These are phyloP conservation scores for Solanum medicagineum DNA, from an alignment of 257 asterid species.

Conservation along the genomic window DNA sequence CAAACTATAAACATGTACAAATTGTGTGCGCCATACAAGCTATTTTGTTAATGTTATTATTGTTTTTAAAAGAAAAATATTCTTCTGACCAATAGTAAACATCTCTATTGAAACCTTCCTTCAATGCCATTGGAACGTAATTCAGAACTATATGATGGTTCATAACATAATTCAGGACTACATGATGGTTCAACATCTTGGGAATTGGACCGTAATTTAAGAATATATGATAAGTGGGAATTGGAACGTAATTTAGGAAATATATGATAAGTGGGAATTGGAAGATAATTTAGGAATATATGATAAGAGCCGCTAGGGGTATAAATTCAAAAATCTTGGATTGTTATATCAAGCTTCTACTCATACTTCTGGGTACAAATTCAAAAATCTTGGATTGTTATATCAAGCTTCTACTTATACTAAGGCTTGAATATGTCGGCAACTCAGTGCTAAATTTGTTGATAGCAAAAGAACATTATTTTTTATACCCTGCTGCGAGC, in stretches of 20 bases:
- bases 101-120: neutral
- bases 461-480: constrained; percentile 12
- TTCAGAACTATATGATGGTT: too few species aligned
- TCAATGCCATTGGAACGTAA: too few species aligned
- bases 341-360: constrained; percentile 30
- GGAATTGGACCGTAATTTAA: too few species aligned
- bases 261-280: neutral
- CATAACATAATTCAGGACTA: too few species aligned
- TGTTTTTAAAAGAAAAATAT: neutral
- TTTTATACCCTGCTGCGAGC: constrained; percentile 34
- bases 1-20: neutral
- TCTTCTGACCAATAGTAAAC: neutral
- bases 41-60: neutral
- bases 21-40: too few species aligned
- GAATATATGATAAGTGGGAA: neutral
- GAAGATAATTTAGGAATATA: too few species aligned
- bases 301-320: constrained; percentile 3
- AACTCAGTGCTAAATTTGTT: constrained; percentile 24
- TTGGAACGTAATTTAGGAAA: too few species aligned
- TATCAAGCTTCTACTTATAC: constrained; percentile 29
- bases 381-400: constrained; percentile 5
- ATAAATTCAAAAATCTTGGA: constrained; percentile 14
- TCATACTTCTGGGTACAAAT: constrained; percentile 15
- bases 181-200: too few species aligned
- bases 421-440: constrained; percentile 26